These are phyloP conservation scores for Alternaria sp. DNA, from an alignment of 2,329 filamentous ascomycete species.

Conservation along the genomic window DNA sequence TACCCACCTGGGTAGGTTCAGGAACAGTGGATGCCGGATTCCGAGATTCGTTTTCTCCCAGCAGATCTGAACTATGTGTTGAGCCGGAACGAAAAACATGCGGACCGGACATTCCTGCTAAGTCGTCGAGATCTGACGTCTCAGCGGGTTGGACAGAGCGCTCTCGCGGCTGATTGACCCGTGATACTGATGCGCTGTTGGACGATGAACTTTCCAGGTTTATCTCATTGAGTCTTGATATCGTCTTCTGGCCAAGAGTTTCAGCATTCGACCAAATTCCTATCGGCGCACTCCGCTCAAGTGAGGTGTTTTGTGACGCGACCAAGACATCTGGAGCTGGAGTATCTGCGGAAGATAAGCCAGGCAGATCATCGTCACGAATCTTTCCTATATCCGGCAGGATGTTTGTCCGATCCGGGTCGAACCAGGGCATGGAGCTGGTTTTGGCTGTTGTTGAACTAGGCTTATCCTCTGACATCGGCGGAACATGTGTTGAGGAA, in stretches of 20 bases:
- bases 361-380: neutral
- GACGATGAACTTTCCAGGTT: neutral
- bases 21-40: neutral
- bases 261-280: neutral
- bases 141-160: neutral
- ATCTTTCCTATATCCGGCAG: conserved; percentile 7
- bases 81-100: neutral
- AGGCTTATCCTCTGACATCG: neutral
- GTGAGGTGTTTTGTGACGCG: neutral
- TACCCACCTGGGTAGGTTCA: too few species aligned
- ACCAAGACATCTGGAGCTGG: neutral
- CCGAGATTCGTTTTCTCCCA: neutral
- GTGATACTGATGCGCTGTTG: neutral
- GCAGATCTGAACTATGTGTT: neutral
- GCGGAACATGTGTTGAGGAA: neutral
- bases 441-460: neutral
- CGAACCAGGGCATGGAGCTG: conserved; percentile 4
- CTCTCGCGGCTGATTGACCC: neutral
- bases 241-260: neutral
- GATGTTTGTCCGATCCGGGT: neutral
- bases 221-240: neutral
- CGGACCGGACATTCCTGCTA: neutral
- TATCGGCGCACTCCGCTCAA: neutral
- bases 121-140: neutral
- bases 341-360: neutral